A percentile compares a stretch with the other conserved stretches of the same genome.
Conservation (phyloP, 192 early-diverging fungal species). For the Diversispora epigaea region DNA sequence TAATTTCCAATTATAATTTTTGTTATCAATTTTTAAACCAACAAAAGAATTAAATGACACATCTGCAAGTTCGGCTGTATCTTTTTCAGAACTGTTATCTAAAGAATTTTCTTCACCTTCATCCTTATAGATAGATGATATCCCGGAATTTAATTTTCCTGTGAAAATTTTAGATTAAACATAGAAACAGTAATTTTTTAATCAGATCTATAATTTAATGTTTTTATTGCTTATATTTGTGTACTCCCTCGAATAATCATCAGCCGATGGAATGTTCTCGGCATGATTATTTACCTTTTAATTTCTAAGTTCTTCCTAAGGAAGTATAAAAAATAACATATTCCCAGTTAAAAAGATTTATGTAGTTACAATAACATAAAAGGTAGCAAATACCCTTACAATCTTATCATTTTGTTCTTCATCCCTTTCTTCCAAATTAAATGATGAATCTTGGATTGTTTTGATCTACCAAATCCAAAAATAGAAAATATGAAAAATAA, state of each 20-base stretch:
- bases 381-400: too few relatives aligned
- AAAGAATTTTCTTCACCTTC: conserved; percentile 17
- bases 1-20: conserved; percentile 7
- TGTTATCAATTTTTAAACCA: conserved; percentile 7
- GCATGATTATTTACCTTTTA: background rate
- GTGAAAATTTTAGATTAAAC: conserved; percentile 3
- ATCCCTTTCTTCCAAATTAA: too few relatives aligned
- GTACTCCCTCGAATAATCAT: background rate
- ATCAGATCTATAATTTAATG: background rate
- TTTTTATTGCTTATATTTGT: conserved; percentile 3
- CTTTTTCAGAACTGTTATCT: conserved; percentile 4
- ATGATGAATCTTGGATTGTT: too few relatives aligned
- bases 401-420: too few relatives aligned
- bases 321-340: too few relatives aligned
- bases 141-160: background rate
- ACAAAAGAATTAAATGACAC: conserved; percentile 3
- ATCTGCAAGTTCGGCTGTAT: conserved; percentile 7
- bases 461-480: too few relatives aligned
- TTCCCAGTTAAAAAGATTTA: too few relatives aligned
- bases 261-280: background rate
- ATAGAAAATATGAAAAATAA: too few relatives aligned
- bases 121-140: conserved; percentile 4
- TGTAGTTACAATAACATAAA: too few relatives aligned
- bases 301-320: too few relatives aligned
- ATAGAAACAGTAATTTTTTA: background rate